Base-by-base conservation (phyloP, 257 asterid species). In the Scutellaria barbata region DNA sequence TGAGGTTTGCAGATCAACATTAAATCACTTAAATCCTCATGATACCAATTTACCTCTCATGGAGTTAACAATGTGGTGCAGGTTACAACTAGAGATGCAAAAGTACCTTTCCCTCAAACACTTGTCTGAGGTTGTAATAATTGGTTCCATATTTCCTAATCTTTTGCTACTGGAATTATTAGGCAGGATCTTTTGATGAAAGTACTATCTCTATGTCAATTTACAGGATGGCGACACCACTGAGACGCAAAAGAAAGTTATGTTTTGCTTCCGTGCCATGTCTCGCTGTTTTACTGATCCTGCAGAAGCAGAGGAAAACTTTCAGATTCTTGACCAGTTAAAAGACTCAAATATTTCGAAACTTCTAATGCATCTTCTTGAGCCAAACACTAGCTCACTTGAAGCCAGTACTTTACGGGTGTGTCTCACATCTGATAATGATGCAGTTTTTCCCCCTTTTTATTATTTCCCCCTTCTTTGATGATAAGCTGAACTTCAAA, bases 31-130 rank as follows among this genome's bases (percentile, higher is more conserved):
- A 51, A 11, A 68, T 41, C 68, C 54, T 47, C 71, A 58, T 64
- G 69, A 58, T 30, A 6, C 54, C 3, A 8, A 13, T 67, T 22
- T 54, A 45, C 41, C 61, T 50, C 66, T 68, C 62, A 62, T 43
- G 37, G 74, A 64, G 66, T 65, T 53, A 58, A 63, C 43, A 58
- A 54, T 63, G 46, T 73, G 76, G 56, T 81, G 78, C 87, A 95
- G 99, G 90, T 81, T 90, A 55, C 99, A 90, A 75, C 96, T 84
- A 69, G 99, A 95, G 87, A 83, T 92, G 96, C 96, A 75, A 79
- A 87, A 81, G 82, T 92, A 92, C 78, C 86, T 95, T 69, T 86
- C 94, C 61, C 84, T 95, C 65, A 83, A 88, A 81, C 90, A 84
- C 75, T 68, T 72, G 80, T 75, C 87, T 42, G 94, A 89, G 99